These are phyloP conservation scores for Euryodendron excelsum DNA, from an alignment of 148 eudicot species.

Conservation along the genomic window DNA sequence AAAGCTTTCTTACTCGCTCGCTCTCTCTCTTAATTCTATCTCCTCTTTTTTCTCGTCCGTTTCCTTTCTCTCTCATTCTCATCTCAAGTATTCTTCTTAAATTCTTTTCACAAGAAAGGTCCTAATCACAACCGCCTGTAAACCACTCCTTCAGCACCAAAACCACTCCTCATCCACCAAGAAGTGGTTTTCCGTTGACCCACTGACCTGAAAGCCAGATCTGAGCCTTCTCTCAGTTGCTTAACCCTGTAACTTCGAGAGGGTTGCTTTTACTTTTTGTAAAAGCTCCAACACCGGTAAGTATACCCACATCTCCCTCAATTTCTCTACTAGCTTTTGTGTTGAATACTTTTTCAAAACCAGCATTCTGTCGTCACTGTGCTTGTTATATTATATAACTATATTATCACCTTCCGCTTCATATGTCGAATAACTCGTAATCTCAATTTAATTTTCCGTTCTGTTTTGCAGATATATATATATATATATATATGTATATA, in stretches of 20 bases:
- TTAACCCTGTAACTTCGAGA: not conserved
- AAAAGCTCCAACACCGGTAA: not conserved
- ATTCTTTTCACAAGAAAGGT: conserved; percentile 46
- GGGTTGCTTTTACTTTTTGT: not conserved
- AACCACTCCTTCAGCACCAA: conserved; percentile 4
- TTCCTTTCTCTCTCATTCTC: not conserved
- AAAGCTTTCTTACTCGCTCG: not conserved
- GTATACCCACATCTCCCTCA: not conserved
- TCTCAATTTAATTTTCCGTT: conserved; percentile 17
- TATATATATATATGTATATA: too few relatives aligned
- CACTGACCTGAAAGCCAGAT: conserved; percentile 21
- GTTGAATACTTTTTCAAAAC: not conserved
- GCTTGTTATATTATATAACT: too few relatives aligned
- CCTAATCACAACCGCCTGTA: conserved; percentile 4
- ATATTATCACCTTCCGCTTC: too few relatives aligned
- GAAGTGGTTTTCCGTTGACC: conserved; percentile 26
- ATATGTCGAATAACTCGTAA: not conserved
- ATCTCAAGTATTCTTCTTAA: conserved; percentile 30
- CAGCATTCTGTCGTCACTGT: too few relatives aligned
- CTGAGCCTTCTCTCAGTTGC: not conserved
- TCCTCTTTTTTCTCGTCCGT: conserved; percentile 16
- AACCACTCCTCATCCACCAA: not conserved
- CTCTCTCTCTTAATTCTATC: not conserved
- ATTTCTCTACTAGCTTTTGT: not conserved
- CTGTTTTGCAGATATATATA: conserved; percentile 17